phyloP scores from a whole-genome alignment of 2,329 filamentous ascomycete genomes.

The Beauveria scarabaeidicola region DNA sequence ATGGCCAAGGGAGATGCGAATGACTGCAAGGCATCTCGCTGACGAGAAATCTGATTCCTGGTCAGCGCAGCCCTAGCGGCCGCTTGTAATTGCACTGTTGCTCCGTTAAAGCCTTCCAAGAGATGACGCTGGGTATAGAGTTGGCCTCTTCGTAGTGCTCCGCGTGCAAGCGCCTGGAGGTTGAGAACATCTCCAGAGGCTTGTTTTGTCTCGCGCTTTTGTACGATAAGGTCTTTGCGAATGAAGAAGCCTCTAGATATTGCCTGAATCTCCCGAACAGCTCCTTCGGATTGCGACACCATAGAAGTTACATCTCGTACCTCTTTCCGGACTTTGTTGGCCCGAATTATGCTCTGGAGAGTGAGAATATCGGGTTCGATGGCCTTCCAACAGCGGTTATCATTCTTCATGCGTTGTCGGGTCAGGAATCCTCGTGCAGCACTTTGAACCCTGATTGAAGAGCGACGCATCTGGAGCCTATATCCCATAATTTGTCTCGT shows the following conservation, averaged over 20 bases:
- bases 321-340: constrained; percentile 53
- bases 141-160: constrained; percentile 52
- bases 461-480: constrained; percentile 71
- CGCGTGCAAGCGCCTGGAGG: constrained; percentile 60
- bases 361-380: constrained; percentile 65
- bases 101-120: constrained; percentile 41
- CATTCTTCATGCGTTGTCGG: constrained; percentile 52
- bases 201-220: constrained; percentile 46
- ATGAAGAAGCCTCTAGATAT: constrained; percentile 58
- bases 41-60: constrained; percentile 42
- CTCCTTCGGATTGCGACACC: constrained; percentile 53
- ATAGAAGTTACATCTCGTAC: constrained; percentile 48
- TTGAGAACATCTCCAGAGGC: constrained; percentile 43
- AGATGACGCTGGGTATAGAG: constrained; percentile 44
- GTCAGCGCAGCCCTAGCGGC: constrained; percentile 54
- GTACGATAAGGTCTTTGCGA: constrained; percentile 47
- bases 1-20: constrained; percentile 43
- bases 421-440: constrained; percentile 66
- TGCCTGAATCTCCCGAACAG: constrained; percentile 58
- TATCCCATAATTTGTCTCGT: constrained; percentile 76
- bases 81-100: constrained; percentile 54
- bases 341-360: constrained; percentile 74
- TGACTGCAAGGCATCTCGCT: constrained; percentile 42
- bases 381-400: constrained; percentile 60
- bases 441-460: constrained; percentile 74